phyloP scores from a whole-genome alignment of 1,284 basidiomycete species.

The Pholiota adiposa region DNA sequence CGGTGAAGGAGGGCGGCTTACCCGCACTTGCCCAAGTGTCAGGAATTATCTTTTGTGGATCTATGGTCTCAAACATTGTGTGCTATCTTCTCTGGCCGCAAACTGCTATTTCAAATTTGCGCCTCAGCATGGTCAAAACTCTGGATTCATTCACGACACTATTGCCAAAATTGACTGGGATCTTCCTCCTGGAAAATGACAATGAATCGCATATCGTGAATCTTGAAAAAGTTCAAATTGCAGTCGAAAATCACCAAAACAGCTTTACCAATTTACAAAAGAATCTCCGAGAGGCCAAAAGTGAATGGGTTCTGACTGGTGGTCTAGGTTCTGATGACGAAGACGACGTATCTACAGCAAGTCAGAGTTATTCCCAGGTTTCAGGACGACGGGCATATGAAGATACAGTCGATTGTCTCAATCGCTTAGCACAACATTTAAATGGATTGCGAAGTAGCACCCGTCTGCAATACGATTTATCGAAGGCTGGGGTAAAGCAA shows the following conservation, averaged over 20 bases:
- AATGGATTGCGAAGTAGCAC: slow-evolving; percentile 86
- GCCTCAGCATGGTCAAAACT: slow-evolving; percentile 83
- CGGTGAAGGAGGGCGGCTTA: slow-evolving; percentile 90
- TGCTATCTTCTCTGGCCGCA: slow-evolving; percentile 86
- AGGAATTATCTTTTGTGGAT: slow-evolving; percentile 80
- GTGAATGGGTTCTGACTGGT: slow-evolving; percentile 65
- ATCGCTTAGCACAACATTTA: slow-evolving; percentile 88
- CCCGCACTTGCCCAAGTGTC: slow-evolving; percentile 75
- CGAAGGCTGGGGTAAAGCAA: slow-evolving; percentile 60
- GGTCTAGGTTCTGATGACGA: slow-evolving; percentile 35
- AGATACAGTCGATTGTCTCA: slow-evolving; percentile 83
- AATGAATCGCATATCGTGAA: slow-evolving; percentile 45
- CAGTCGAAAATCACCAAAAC: slow-evolving; percentile 82
- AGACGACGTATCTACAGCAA: slow-evolving; percentile 15
- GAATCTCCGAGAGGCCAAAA: slow-evolving; percentile 82
- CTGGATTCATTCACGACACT: slow-evolving; percentile 88
- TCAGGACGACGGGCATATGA: slow-evolving; percentile 69
- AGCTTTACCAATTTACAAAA: slow-evolving; percentile 89
- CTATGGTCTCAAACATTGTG: slow-evolving; percentile 78
- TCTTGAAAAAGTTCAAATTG: slow-evolving; percentile 68
- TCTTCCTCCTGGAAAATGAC: slow-evolving; percentile 84
- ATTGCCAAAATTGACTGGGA: slow-evolving; percentile 77
- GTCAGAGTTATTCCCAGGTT: slow-evolving; percentile 23
- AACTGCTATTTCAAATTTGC: slow-evolving; percentile 84
- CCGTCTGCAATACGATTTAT: slow-evolving; percentile 80